phyloP scores from a whole-genome alignment of 2,329 filamentous ascomycete species.

The Helminthosporium solani region DNA sequence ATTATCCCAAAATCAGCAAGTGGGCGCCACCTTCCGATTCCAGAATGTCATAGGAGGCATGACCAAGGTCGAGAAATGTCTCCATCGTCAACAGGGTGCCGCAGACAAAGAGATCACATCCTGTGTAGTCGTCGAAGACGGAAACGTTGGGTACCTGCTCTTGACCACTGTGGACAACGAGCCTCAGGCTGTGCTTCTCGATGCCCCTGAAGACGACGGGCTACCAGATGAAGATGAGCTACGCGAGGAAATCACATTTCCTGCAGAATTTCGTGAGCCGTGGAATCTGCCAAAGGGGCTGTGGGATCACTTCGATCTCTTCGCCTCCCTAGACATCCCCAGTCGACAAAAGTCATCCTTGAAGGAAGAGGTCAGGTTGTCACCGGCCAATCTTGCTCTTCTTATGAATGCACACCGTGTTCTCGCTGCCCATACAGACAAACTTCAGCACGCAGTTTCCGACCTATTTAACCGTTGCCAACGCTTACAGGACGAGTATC shows the following conservation, averaged over 20 bases:
- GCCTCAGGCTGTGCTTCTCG: conserved; percentile 54
- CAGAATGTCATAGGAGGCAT: conserved; percentile 54
- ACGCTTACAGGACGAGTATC: conserved; percentile 66
- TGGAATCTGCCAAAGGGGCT: conserved; percentile 66
- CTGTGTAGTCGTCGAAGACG: conserved; percentile 57
- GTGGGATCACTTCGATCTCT: conserved; percentile 58
- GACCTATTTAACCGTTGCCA: conserved; percentile 73
- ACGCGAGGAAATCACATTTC: conserved; percentile 27
- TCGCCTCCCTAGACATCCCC: conserved; percentile 59
- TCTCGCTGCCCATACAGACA: conserved; percentile 67
- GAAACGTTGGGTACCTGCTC: conserved; percentile 59
- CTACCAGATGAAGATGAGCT: conserved; percentile 13
- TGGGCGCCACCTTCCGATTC: conserved; percentile 58
- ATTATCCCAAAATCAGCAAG: conserved; percentile 51
- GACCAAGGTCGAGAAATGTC: conserved; percentile 51
- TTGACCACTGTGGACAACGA: conserved; percentile 51
- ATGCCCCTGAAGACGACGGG: conserved; percentile 46
- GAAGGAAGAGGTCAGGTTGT: conserved; percentile 68
- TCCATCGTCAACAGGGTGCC: conserved; percentile 38
- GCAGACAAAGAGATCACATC: conserved; percentile 44
- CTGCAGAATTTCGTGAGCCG: conserved; percentile 52
- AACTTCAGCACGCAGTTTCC: conserved; percentile 67
- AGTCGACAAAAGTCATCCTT: conserved; percentile 62
- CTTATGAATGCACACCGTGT: conserved; percentile 73
- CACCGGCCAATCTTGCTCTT: conserved; percentile 68